Conservation (phyloP, 2,329 filamentous ascomycete species). For the Pochonia chlamydosporia region DNA sequence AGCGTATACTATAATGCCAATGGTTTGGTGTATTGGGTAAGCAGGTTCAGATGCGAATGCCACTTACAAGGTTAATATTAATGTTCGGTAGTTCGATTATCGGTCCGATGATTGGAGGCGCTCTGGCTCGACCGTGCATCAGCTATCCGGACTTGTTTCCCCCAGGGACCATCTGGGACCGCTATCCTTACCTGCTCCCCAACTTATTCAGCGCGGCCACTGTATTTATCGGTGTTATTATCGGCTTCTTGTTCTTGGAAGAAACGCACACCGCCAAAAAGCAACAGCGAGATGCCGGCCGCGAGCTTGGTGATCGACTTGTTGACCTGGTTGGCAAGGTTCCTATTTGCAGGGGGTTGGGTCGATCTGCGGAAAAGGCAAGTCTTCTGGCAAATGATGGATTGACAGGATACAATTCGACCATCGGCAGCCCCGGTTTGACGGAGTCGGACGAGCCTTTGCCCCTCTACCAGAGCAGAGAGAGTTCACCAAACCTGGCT, state of each 20-base stretch:
- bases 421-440: slow-evolving; percentile 6
- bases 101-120: slow-evolving; percentile 85
- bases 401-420: slow-evolving; percentile 57
- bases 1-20: slow-evolving; percentile 95
- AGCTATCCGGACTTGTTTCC: slow-evolving; percentile 73
- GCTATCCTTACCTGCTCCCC: slow-evolving; percentile 83
- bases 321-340: slow-evolving; percentile 34
- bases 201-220: slow-evolving; percentile 86
- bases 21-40: slow-evolving; percentile 93
- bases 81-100: slow-evolving; percentile 65
- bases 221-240: slow-evolving; percentile 66
- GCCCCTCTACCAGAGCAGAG: slow-evolving; percentile 62
- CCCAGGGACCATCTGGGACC: slow-evolving; percentile 71
- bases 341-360: slow-evolving; percentile 26
- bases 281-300: slow-evolving; percentile 65
- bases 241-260: slow-evolving; percentile 83
- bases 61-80: not conserved
- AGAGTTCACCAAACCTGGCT: slow-evolving; percentile 45
- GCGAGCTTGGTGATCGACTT: slow-evolving; percentile 71
- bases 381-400: slow-evolving; percentile 58
- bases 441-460: slow-evolving; percentile 49
- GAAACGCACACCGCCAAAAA: slow-evolving; percentile 88
- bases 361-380: slow-evolving; percentile 48
- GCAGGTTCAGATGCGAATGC: slow-evolving; percentile 18
- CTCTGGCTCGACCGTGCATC: slow-evolving; percentile 78